phyloP scores from a whole-genome alignment of 83 land plant genomes.

The Diphasiastrum complanatum region DNA sequence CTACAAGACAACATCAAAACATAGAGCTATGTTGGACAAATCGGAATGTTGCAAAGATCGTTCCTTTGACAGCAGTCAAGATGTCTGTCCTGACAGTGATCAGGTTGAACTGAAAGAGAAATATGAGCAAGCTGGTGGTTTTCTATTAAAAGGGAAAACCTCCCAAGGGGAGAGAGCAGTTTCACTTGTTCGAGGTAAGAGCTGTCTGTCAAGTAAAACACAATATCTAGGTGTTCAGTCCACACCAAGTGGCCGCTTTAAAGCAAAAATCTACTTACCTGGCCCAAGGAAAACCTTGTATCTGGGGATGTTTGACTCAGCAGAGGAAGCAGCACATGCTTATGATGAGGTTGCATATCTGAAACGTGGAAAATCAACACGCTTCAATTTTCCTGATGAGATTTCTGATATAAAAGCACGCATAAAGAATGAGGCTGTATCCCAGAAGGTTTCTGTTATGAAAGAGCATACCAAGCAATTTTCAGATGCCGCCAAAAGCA shows the following conservation, averaged over 20 bases:
- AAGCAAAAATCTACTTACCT: constrained; percentile 27
- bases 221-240: constrained; percentile 22
- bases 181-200: background rate
- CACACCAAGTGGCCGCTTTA: constrained; percentile 25
- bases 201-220: constrained; percentile 6
- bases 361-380: constrained; percentile 21
- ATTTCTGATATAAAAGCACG: background rate
- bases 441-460: background rate
- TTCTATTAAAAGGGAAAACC: constrained; percentile 11
- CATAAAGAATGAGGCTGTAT: too few species aligned
- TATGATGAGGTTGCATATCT: constrained; percentile 25
- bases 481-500: constrained; percentile 12
- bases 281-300: constrained; percentile 21
- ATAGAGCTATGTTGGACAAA: constrained; percentile 29
- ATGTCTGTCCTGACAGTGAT: too few species aligned
- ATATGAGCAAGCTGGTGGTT: too few species aligned
- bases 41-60: background rate
- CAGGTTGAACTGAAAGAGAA: too few species aligned
- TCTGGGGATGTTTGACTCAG: constrained; percentile 19
- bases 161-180: background rate
- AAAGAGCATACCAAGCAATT: constrained; percentile 9
- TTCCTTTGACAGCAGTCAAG: background rate
- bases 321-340: constrained; percentile 29
- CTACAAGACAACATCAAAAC: constrained; percentile 38
- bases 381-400: constrained; percentile 20